Evolutionary conservation across 2,329 filamentous ascomycete genomes (phyloP).

Genomic region (Calonectria pseudoreteaudii): DNA sequence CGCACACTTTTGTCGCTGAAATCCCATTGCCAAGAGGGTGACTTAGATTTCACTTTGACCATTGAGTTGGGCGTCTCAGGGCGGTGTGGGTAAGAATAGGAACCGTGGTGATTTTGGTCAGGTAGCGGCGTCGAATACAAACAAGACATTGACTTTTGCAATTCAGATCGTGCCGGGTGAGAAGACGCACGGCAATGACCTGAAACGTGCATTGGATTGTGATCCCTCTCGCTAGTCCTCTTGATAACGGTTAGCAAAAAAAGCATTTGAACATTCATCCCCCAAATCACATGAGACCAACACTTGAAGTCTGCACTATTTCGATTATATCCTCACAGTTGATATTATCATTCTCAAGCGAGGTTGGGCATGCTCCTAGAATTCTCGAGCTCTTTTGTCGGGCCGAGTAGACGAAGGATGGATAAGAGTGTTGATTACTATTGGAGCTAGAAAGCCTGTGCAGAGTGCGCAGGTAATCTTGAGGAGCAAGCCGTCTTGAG

Average conservation of each 20-base stretch:
- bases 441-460: conserved; percentile 58
- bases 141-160: conserved; percentile 55
- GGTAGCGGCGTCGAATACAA: conserved; percentile 48
- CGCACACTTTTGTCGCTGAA: conserved; percentile 54
- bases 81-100: conserved; percentile 34
- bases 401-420: conserved; percentile 70
- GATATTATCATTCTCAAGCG: conserved; percentile 59
- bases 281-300: conserved; percentile 43
- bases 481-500: conserved; percentile 59
- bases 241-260: conserved; percentile 40
- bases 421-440: conserved; percentile 64
- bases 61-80: conserved; percentile 53
- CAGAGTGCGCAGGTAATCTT: conserved; percentile 60
- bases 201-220: conserved; percentile 52
- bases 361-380: conserved; percentile 61
- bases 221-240: conserved; percentile 59
- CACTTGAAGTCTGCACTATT: conserved; percentile 60
- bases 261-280: neutral
- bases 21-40: conserved; percentile 45
- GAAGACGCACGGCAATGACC: conserved; percentile 52
- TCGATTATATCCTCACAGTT: conserved; percentile 65
- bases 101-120: conserved; percentile 35
- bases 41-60: conserved; percentile 40
- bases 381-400: conserved; percentile 66
- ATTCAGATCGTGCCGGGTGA: conserved; percentile 53